Base-by-base conservation (phyloP, 2,329 filamentous ascomycete genomes). In the Pezizomycotina sp. region DNA sequence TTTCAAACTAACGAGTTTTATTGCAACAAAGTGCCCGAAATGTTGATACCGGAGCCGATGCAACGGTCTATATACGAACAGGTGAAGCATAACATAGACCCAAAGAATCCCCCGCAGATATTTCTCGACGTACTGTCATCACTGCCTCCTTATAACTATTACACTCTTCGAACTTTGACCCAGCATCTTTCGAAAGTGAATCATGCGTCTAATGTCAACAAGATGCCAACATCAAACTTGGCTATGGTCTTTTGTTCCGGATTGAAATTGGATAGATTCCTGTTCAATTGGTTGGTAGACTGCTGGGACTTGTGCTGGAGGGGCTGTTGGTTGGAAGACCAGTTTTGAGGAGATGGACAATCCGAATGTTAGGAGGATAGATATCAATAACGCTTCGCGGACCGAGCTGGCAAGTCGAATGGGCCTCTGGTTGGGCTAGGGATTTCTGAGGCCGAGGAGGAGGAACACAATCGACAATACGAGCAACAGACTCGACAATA, bases 201-300 rank as follows among this genome's bases (percentile, higher is more conserved):
- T 21, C 32, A 42, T 9, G 48, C 46, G n/a, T 50, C 49, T 16
- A 48, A 50, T 27, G 29, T 51, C 27, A 52, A 50, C 31, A 49
- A 49, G 22, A 52, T 52, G 50, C 45, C 45, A 9, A 45, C 51
- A 9, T 45, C 50, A 9, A 52, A 52, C 36, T 38, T 52, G 34
- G 50, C 46, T 27, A 52, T 52, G 50, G 50, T 52, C 26, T 52
- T 52, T 36, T 52, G 50, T 25, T 49, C 47, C 16, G 50, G 47
- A 26, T 46, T 52, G 30, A 45, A 49, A 27, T 49, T 52, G 27
- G 50, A 52, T 41, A 46, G 50, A 15, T 52, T 51, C 36, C 48
- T 46, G 29, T 52, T 52, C 27, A 50, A 51, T 27, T 52, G 50
- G 50, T 42, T 52, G 24, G 50, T 51, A 18, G 44, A 44, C 27